Conservation (phyloP, 305 asterid genomes). For the Euphrasia arctica region DNA sequence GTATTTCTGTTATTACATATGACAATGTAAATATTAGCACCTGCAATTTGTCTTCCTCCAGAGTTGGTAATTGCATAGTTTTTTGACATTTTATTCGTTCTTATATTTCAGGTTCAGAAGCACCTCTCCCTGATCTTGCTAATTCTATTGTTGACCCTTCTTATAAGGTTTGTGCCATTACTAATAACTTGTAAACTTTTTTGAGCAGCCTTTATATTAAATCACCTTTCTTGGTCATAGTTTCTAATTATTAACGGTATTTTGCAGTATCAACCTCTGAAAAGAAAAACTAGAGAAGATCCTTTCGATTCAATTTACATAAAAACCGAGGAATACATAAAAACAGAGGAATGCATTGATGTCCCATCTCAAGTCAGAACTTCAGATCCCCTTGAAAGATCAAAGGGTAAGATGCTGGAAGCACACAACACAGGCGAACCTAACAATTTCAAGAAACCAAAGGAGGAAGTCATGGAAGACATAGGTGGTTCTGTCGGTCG, state of each 20-base stretch:
- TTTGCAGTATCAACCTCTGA: constrained; percentile 43
- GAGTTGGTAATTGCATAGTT: constrained; percentile 19
- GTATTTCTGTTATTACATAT: constrained; percentile 2
- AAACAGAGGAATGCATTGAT: constrained; percentile 51
- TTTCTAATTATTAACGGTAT: constrained; percentile 2
- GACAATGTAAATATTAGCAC: neutral
- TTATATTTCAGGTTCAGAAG: constrained; percentile 62
- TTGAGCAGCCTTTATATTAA: constrained; percentile 11
- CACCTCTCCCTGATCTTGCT: constrained; percentile 61
- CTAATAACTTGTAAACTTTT: neutral
- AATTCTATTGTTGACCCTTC: constrained; percentile 53
- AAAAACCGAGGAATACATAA: constrained; percentile 58
- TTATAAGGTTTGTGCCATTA: constrained; percentile 42
- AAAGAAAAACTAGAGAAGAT: constrained; percentile 33
- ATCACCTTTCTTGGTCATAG: constrained; percentile 10
- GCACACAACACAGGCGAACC: constrained; percentile 39
- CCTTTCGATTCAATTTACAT: constrained; percentile 29
- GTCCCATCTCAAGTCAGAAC: constrained; percentile 30
- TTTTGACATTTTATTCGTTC: constrained; percentile 3
- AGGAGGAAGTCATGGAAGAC: constrained; percentile 50
- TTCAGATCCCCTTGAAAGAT: constrained; percentile 46
- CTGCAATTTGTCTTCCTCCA: constrained; percentile 5
- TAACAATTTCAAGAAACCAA: constrained; percentile 45
- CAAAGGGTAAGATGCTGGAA: constrained; percentile 68
- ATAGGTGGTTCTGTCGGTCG: constrained; percentile 32